Base-by-base conservation (phyloP, 805 yeast species). In the Monosporozyma yasuniensis region DNA sequence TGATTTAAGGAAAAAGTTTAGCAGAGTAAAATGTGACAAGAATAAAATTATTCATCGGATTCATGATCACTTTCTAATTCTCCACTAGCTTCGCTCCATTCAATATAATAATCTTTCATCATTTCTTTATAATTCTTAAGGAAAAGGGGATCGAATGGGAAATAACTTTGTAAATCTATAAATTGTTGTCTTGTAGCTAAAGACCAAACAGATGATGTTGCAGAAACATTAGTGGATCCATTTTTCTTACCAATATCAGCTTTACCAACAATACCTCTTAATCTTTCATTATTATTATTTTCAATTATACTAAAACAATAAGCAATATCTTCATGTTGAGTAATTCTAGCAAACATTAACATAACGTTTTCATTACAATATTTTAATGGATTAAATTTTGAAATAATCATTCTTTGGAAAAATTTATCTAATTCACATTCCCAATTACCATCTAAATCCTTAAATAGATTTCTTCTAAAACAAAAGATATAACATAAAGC, bases 331-430 rank as follows among this genome's bases (percentile, higher is more conserved):
- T 87, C 87, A 59, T 83, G 82, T 58, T 91, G 95, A 3, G 98
- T 87, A 41, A 93, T 80, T 56, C 88, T 83, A 11, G 98, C 97
- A 72, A 91, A 91, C 74, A 90, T 91, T 51, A 83, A 75, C 52
- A 90, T 96, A 44, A 91, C 97, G 14, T 95, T 87, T 60, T 87
- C 95, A 62, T 90, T 91, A 68, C 96, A 88, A 71, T 81, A 91
- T 64, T 88, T 87, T 59, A 91, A 75, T 3, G 98, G 98, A 64
- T 91, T 93, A 73, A 93, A 91, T 61, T 85, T 85, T 10, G 96
- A 83, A 35, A 89, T 77, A 32, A 91, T 80, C 60, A 86, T 78
- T 55, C 95, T 76, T 65, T 85, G 96, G 71, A 90, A 88, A 55
- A 93, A 84, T 68, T 82, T 84, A 60, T 90, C 96, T 43, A 93